Evolutionary conservation across 257 asterid species (phyloP), one percentile per base, ranked within the genome.

Genomic region (Petunia axillaris): DNA sequence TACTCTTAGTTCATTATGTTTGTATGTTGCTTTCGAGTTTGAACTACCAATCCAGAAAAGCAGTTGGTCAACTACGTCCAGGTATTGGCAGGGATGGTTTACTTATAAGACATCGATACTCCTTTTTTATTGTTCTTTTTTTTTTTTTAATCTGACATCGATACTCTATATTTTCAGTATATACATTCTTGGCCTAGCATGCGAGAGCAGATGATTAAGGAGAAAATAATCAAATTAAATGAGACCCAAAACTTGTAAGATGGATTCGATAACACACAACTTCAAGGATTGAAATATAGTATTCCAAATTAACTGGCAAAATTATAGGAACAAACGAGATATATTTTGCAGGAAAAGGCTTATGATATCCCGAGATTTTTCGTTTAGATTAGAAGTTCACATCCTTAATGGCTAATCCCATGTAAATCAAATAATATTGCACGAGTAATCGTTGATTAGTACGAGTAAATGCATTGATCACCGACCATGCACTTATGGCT

Each of bases 401-500:
- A 7, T 80, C 6, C 14, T 71, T 14, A 58, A 35, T 58, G 16
- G 43, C 37, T 73, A 35, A 59, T 70, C 16, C 10, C 25, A 38
- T 55, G 40, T 67, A 67, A 77, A 67, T 70, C 25, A 60, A 59
- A 44, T 35, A 65, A 16, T 10, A 15, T 60, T 48, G 46, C 59
- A 64, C 48, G 77, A 52, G 46, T 35, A 57, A 50, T 40, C 76
- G 39, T 39, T 43, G n/a, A 65, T 67, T 14, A 70, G 82, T 84
- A 78, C 46, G 82, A 81, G 74, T 16, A 54, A 85, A 75, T 77
- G 84, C 48, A 76, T 35, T 50, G 37, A 66, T 64, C 81, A 84
- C 82, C 83, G 54, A 70, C 84, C 76, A 50, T 16, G 35, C 4
- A 5, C 10, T 6, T 60, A 73, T 80, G 39, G 60, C 46, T 48